Base-by-base conservation (phyloP, 192 early-diverging fungal genomes). In the Umbelopsis sp. region DNA sequence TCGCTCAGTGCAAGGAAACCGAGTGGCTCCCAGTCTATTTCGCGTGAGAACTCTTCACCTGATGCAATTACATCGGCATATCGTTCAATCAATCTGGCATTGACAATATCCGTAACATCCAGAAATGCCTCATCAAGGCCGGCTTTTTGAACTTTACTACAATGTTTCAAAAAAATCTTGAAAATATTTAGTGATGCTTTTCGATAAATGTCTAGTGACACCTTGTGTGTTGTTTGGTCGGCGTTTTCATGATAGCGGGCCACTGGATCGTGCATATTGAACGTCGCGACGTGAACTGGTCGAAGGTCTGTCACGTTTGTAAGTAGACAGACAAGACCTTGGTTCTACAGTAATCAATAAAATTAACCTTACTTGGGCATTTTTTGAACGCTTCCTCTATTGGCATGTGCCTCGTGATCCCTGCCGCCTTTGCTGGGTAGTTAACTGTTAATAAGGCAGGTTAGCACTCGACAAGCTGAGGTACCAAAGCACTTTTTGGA, bases 111-210 rank as follows among this genome's bases (percentile, higher is more conserved):
- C 1, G 95, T 91, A 4, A 93, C 82, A 72, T 99, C 97, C 72
- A 99, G 73, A 73, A 89, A 97, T 0, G 89, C 92, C 71, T 98
- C 97, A 70, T 98, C 97, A 7, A 92, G 73, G 15, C 92, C 91
- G 33, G 91, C 91, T 50, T 90, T 89, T 74, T 91, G 84, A 48
- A 91, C 82, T 1, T 78, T 86, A 13, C 82, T 78, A 58, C 85
- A 86, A 37, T 84, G 74, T 25, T 80, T 82, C 51, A 78, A 69
- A 68, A 95, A 84, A 7, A 95, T 82, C 1, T 78, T 73, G 79
- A 97, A 93, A 68, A 97, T 92, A 47, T 82, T 75, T 45, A 79
- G 80, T 49, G 87, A 90, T 22, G 93, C 92, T 15, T 82, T 77
- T 51, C 95, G 85, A 78, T 95, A 97, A 18, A 85, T 86, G 35